Percentiles rank a stretch among this genome's conserved stretches.
Evolutionary conservation across 495 filamentous ascomycete species (phyloP).

Genomic region (Talaromyces nanjingensis): DNA sequence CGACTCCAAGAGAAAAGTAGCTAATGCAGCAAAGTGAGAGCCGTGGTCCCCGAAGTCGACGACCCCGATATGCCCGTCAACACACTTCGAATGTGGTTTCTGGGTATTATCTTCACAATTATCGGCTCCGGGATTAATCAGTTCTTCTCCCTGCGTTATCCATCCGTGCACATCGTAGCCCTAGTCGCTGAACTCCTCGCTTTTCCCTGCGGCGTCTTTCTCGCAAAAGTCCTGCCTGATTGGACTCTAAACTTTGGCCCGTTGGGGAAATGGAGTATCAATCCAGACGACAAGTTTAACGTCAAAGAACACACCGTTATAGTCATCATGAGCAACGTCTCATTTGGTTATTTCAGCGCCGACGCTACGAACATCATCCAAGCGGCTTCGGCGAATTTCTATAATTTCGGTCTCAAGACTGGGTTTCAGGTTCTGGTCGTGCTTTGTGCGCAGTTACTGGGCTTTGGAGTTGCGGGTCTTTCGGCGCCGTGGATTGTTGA

Average conservation of each 20-base stretch:
- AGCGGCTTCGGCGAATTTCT: constrained; percentile 39
- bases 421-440: constrained; percentile 54
- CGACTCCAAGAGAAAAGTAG: background rate
- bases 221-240: constrained; percentile 37
- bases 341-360: constrained; percentile 58
- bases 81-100: constrained; percentile 74
- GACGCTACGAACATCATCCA: constrained; percentile 41
- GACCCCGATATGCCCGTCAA: constrained; percentile 27
- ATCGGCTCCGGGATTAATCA: constrained; percentile 77
- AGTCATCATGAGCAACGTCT: constrained; percentile 84
- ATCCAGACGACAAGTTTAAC: constrained; percentile 60
- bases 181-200: constrained; percentile 58
- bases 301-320: constrained; percentile 83
- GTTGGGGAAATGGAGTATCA: constrained; percentile 43
- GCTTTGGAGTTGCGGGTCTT: constrained; percentile 60
- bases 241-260: constrained; percentile 32
- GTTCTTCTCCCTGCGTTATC: constrained; percentile 70
- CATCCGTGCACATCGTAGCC: constrained; percentile 56
- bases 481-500: constrained; percentile 53
- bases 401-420: constrained; percentile 54
- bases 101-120: constrained; percentile 72
- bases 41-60: constrained; percentile 36
- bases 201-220: constrained; percentile 50
- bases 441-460: constrained; percentile 55
- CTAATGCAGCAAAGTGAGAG: constrained; percentile 16